A percentile compares a stretch with the other conserved stretches of the same genome.
These are phyloP conservation scores for Manihot esculenta DNA, from an alignment of 441 rosid genomes.

Conservation along the genomic window DNA sequence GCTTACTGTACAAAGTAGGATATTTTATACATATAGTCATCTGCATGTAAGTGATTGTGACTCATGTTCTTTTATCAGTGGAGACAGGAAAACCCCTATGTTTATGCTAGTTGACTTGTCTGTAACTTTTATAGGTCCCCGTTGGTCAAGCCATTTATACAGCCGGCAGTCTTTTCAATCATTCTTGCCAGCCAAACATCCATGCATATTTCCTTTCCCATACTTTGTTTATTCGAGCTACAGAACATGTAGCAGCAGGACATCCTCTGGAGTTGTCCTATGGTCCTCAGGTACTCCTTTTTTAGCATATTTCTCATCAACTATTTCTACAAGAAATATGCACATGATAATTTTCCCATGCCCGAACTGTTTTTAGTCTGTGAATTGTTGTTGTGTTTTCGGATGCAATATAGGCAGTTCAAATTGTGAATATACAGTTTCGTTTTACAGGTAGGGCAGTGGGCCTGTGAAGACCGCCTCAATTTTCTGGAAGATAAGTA, in stretches of 20 bases:
- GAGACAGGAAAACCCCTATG: not conserved
- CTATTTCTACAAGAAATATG: not conserved
- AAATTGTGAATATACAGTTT: conserved; percentile 11
- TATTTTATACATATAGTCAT: not conserved
- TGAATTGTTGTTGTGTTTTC: not conserved
- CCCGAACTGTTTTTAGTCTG: not conserved
- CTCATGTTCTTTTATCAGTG: not conserved
- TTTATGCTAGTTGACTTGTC: conserved; percentile 19
- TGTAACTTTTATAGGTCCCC: conserved; percentile 48
- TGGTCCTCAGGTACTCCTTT: conserved; percentile 70
- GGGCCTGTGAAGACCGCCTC: conserved; percentile 66
- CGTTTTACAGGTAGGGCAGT: conserved; percentile 69
- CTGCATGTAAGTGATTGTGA: not conserved
- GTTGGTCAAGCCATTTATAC: conserved; percentile 80
- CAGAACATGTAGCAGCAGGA: conserved; percentile 55
- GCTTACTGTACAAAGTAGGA: not conserved
- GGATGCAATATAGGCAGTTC: not conserved
- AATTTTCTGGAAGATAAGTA: conserved; percentile 71
- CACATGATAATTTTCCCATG: not conserved
- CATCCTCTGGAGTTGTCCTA: conserved; percentile 79
- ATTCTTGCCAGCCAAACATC: conserved; percentile 86
- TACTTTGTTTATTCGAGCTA: conserved; percentile 58
- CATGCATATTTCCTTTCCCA: conserved; percentile 87
- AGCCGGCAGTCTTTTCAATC: conserved; percentile 79
- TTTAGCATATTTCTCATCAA: conserved; percentile 1